These are phyloP conservation scores for Colletotrichum destructivum DNA, from an alignment of 2,329 filamentous ascomycete species.

Conservation along the genomic window DNA sequence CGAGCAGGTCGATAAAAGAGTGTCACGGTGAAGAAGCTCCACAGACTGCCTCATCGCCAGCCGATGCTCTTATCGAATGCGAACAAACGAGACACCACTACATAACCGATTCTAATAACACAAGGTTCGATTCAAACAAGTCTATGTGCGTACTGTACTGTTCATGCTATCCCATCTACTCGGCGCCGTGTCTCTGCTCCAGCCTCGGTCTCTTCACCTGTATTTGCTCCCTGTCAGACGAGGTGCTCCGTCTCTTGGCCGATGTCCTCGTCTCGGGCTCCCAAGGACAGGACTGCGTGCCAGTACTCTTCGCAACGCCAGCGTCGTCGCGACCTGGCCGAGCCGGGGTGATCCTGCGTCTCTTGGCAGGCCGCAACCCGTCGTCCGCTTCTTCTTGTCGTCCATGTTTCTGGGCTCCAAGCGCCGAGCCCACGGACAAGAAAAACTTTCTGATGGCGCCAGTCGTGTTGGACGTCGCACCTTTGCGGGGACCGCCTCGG, in stretches of 20 bases:
- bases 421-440: no score
- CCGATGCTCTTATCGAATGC: background rate
- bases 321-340: background rate
- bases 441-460: background rate
- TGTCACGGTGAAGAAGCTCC: background rate
- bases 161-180: background rate
- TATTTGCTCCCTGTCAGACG: background rate
- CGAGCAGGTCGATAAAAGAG: background rate
- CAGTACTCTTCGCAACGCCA: background rate
- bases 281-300: background rate
- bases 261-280: background rate
- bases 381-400: background rate
- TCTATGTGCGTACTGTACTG: background rate
- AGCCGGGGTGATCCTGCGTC: background rate
- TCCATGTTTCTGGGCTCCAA: background rate
- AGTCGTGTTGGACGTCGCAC: background rate
- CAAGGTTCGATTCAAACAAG: background rate
- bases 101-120: background rate
- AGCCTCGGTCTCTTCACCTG: background rate
- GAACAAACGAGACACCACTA: background rate
- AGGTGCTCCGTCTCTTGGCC: background rate
- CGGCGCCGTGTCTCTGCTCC: background rate
- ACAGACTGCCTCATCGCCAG: no score
- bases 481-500: background rate
- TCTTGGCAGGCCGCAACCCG: background rate